Base-by-base conservation (phyloP, 1,284 basidiomycete species). In the Moesziomyces antarcticus region DNA sequence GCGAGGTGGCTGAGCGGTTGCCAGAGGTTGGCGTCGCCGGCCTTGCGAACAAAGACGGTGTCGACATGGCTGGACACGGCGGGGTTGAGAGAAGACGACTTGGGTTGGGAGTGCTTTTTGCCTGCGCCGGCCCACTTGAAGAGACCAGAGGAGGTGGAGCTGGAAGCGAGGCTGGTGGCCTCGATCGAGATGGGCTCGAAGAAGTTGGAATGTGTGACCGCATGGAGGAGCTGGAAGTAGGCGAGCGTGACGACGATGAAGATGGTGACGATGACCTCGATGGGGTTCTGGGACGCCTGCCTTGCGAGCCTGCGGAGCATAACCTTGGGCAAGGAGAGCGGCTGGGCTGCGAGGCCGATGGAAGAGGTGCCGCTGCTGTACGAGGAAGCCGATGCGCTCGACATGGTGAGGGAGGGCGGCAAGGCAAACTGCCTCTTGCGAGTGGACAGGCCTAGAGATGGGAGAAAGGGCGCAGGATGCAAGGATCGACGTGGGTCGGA, bases 211-310 rank as follows among this genome's bases (percentile, higher is more conserved):
- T 85, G 85, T 50, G 93, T 93, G 83, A 95, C 91, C 46, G 92
- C 91, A 68, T 90, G 89, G 60, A 97, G 88, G 68, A 96, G 88
- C 84, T 94, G 92, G 84, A 97, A 95, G 85, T 97, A 97, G 51
- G 92, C 91, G 44, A 97, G 88, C 3, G 94, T 97, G 37, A 91
- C 91, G 65, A 94, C 85, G 81, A 94, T 89, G 83, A 91, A 93
- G 85, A 92, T 91, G 81, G 90, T 89, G 58, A 96, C 93, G 75
- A 96, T 93, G 22, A 92, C 91, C 84, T 97, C 94, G 79, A 89
- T 89, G 11, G 88, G 88, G 40, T 77, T 79, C 25, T 66, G 64
- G 3, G 80, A 73, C 10, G 78, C 76, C 6, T 56, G 55, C 14
- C 56, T 47, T 16, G 77, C 78, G n/a, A 77, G 49, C 2, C 50